These are phyloP conservation scores for Tylopilus sp. DNA, from an alignment of 1,284 basidiomycete genomes.

Conservation along the genomic window DNA sequence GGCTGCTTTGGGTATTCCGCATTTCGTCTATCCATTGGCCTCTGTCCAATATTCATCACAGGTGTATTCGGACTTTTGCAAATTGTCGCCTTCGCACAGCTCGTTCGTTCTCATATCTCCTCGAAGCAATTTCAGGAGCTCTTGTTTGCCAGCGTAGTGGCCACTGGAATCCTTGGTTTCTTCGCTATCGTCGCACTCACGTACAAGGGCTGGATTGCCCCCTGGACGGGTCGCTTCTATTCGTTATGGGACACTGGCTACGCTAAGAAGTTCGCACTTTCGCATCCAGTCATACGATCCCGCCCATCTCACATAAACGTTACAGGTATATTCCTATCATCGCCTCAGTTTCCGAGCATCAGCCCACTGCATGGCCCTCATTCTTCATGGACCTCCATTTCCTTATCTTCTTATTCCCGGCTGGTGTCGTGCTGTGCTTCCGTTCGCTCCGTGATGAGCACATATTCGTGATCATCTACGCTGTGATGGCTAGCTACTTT, in stretches of 20 bases:
- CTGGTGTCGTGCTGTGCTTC: constrained; percentile 93
- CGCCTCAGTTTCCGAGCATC: constrained; percentile 99
- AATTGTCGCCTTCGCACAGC: constrained; percentile 90
- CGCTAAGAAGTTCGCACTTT: constrained; percentile 76
- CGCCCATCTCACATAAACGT: constrained; percentile 11
- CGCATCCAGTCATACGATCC: not conserved
- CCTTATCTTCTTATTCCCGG: constrained; percentile 97
- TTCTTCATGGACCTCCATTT: constrained; percentile 99
- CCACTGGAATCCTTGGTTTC: constrained; percentile 69
- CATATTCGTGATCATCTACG: constrained; percentile 98
- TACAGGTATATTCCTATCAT: constrained; percentile 93
- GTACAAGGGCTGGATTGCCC: constrained; percentile 93
- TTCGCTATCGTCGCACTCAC: constrained; percentile 75
- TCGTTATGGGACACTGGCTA: constrained; percentile 99
- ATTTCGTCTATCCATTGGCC: not conserved
- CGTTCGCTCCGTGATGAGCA: constrained; percentile 93
- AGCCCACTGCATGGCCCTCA: constrained; percentile 98
- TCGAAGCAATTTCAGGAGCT: constrained; percentile 91
- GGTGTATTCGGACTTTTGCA: constrained; percentile 96
- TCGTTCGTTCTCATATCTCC: constrained; percentile 84
- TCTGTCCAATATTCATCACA: constrained; percentile 27
- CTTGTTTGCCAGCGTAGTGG: constrained; percentile 65
- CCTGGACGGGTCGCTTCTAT: constrained; percentile 99
- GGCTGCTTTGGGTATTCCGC: constrained; percentile 77
- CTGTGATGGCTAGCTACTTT: constrained; percentile 94